Conservation (phyloP, 73 alveolate species). For the Paramecium caudatum region DNA sequence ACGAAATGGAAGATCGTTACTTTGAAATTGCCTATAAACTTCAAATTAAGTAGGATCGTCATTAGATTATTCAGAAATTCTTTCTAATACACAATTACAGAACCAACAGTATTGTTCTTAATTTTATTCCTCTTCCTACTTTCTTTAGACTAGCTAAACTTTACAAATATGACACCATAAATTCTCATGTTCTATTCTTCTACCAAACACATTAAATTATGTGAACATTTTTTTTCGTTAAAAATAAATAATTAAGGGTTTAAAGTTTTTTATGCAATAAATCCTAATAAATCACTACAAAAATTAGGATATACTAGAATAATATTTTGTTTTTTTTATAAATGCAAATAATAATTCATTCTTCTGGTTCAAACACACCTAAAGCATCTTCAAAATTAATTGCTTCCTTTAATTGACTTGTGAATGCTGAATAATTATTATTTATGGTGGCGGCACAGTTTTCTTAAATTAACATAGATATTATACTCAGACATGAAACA, state of each 20-base stretch:
- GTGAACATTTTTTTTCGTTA: no score
- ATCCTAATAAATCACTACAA: no score
- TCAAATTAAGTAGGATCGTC: no score
- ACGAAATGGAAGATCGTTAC: neutral
- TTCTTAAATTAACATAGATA: constrained; percentile 21
- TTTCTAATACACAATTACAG: constrained; percentile 36
- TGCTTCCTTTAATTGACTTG: constrained; percentile 37
- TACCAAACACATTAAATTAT: constrained; percentile 41
- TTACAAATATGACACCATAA: constrained; percentile 61
- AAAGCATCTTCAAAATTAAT: constrained; percentile 24
- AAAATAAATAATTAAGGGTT: no score
- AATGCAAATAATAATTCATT: neutral
- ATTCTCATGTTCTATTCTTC: neutral
- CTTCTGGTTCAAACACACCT: constrained; percentile 53
- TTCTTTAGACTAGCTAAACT: neutral
- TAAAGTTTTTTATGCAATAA: no score
- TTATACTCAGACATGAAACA: constrained; percentile 16
- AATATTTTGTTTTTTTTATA: no score
- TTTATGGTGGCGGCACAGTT: constrained; percentile 53
- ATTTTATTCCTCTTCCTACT: neutral
- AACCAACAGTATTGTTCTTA: neutral
- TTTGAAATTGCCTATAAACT: no score
- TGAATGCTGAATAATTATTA: constrained; percentile 30
- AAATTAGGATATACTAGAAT: no score
- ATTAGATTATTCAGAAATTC: neutral